Conservation (phyloP, 2,329 filamentous ascomycete genomes). For the Exophiala bonariae region DNA sequence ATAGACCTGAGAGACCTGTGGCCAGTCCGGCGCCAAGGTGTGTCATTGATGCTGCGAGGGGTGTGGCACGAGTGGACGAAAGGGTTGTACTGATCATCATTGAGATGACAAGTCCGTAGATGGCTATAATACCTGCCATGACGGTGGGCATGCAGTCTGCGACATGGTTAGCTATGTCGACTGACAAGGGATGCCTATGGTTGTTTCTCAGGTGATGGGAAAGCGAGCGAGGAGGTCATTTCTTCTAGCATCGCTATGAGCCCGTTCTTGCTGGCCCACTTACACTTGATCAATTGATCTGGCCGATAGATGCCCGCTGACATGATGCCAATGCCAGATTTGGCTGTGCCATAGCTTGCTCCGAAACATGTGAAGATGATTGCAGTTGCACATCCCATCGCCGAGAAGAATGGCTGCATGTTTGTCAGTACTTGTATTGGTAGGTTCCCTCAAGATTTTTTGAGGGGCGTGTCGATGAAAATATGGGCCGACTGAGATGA, state of each 20-base stretch:
- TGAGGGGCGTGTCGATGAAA: background rate
- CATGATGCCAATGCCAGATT: constrained; percentile 97
- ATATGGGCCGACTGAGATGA: background rate
- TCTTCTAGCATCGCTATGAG: no score
- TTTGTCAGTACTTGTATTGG: background rate
- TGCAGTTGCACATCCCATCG: constrained; percentile 91
- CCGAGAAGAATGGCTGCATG: constrained; percentile 82
- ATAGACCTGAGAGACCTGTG: constrained; percentile 79
- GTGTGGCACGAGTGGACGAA: constrained; percentile 70
- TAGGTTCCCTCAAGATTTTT: background rate
- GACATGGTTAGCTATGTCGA: background rate
- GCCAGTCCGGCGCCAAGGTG: constrained; percentile 80
- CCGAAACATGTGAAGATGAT: constrained; percentile 97
- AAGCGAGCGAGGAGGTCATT: no score
- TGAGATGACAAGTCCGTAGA: constrained; percentile 88
- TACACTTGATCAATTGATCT: constrained; percentile 99
- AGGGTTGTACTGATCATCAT: constrained; percentile 77
- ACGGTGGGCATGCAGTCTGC: constrained; percentile 51
- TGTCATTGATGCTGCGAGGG: constrained; percentile 72
- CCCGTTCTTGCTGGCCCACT: constrained; percentile 48
- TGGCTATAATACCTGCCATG: constrained; percentile 99
- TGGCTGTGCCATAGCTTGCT: constrained; percentile 97
- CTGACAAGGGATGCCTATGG: background rate
- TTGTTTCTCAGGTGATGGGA: background rate
- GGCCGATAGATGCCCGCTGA: constrained; percentile 97